Base-by-base conservation (phyloP, 257 asterid genomes). In the Oldenlandia corymbosa region DNA sequence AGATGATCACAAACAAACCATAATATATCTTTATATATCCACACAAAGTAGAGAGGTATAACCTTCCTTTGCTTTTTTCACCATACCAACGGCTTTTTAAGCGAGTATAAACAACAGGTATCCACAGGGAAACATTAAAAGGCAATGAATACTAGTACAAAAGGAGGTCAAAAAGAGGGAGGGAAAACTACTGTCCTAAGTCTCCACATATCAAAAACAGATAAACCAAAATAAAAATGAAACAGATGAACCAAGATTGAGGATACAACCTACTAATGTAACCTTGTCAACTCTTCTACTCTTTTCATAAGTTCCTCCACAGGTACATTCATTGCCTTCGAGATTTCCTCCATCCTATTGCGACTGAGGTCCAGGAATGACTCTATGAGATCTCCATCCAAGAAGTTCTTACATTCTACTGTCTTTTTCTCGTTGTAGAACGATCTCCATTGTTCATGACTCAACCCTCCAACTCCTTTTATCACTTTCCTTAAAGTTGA, bases 391-490 rank as follows among this genome's bases (percentile, higher is more conserved):
- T 93, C 99, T 0, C 97, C 99, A 41, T 93, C 97, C 75, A 93
- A 76, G 74, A 90, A 93, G 78, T 79, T 87, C 68, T 85, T 87
- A 18, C 96, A 84, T 41, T 90, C 97, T 3, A 68, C 81, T 0
- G 90, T 87, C 73, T 93, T 85, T 85, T 87, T 90, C 87, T 87
- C 96, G 18, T 79, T 93, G 85, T 80, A 87, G 68, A 90, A 90
- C 6, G 97, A 93, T 72, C 99, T 80, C 99, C 99, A 93, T 31
- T 93, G 96, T 69, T 93, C 97, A 12, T 93, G 97, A 75, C 94
- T 78, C 64, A 93, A 81, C 12, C 97, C 99, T 7, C 99, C 99
- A 7, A 93, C 96, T 4, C 99, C 97, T 81, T 84, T 90, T 42
- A 93, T 90, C 85, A 90, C 97, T 72, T 78, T 87, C 78, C 99